Evolutionary conservation across 176 grass and related monocot genomes (phyloP), one percentile per base, ranked within the genome.

Genomic region (Rhipidocladum racemiflorum): DNA sequence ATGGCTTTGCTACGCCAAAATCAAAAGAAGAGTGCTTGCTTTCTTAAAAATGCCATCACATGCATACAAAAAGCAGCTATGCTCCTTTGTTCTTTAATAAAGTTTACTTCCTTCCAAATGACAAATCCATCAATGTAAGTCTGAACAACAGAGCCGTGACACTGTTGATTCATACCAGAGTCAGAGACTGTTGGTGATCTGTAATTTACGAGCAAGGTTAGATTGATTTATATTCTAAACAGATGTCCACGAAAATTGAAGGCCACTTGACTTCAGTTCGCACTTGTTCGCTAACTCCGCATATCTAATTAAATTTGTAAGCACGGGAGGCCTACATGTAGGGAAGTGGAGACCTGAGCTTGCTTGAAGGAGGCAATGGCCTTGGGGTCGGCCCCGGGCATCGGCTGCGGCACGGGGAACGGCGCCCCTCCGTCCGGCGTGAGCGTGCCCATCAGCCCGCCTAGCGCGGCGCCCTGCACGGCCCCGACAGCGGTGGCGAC

Each of bases 401-500:
- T 63, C 70, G 81, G 84, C 76, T 54, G 88, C 55, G 76, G 84
- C 32, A 83, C 70, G 21, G 88, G 81, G 61, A 83, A 23, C 18
- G 77, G 62, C 34, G 85, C 61, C 24, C 89, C 87, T 32, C 63
- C 72, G 27, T 91, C 88, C 20, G 87, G 80, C 23, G 91, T 62
- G 13, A 94, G 84, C 3, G 95, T 94, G 23, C 92, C 95, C 90
- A 94, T 94, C 36, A 94, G 77, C 42, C 85, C 92, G 35, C 95
- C 95, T 30, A 97, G 93, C 48, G 90, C 86, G 35, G 43, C 90
- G 43, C 95, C 95, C 83, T 97, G 95, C 80, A 89, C 80, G 35
- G 88, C 94, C 45, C 88, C 90, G 65, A 83, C 81, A 4, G 83
- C 92, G 18, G 94, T 94, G 69, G 78, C 66, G n/a, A 94, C 86